Evolutionary conservation across 2,329 filamentous ascomycete species (phyloP).

Genomic region (Penicillium sp.): DNA sequence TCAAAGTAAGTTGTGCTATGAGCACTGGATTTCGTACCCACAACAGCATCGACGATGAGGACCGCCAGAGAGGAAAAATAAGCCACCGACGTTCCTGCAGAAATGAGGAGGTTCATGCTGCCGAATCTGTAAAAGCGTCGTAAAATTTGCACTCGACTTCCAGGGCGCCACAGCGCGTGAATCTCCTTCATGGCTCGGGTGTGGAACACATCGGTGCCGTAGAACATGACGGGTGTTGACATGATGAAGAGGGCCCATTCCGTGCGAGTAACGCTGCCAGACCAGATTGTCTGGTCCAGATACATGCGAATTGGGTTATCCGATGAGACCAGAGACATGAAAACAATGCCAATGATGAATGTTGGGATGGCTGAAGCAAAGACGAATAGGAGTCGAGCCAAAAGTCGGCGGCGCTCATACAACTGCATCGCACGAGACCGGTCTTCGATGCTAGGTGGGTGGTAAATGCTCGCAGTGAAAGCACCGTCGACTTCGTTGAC

Average conservation of each 20-base stretch:
- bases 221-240: conserved; percentile 83
- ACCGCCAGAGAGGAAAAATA: conserved; percentile 80
- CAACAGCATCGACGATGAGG: conserved; percentile 60
- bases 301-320: conserved; percentile 59
- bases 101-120: conserved; percentile 95
- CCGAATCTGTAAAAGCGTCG: conserved; percentile 87
- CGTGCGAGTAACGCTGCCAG: conserved; percentile 67
- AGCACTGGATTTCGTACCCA: conserved; percentile 42
- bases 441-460: conserved; percentile 80
- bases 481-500: conserved; percentile 65
- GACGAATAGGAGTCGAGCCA: conserved; percentile 69
- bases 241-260: conserved; percentile 79
- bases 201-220: conserved; percentile 83
- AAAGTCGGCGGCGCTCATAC: conserved; percentile 65
- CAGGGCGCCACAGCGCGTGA: conserved; percentile 69
- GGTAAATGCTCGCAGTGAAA: conserved; percentile 69
- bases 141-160: conserved; percentile 69
- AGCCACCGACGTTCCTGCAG: conserved; percentile 80
- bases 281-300: conserved; percentile 68
- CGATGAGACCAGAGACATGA: conserved; percentile 75
- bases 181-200: conserved; percentile 75
- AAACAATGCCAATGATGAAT: conserved; percentile 83
- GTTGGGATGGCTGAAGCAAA: conserved; percentile 72
- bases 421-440: conserved; percentile 70
- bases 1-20: conserved; percentile 75